Base-by-base conservation (phyloP, 225 moss, liverwort and hornwort species). In the Takakia lepidozioides region DNA sequence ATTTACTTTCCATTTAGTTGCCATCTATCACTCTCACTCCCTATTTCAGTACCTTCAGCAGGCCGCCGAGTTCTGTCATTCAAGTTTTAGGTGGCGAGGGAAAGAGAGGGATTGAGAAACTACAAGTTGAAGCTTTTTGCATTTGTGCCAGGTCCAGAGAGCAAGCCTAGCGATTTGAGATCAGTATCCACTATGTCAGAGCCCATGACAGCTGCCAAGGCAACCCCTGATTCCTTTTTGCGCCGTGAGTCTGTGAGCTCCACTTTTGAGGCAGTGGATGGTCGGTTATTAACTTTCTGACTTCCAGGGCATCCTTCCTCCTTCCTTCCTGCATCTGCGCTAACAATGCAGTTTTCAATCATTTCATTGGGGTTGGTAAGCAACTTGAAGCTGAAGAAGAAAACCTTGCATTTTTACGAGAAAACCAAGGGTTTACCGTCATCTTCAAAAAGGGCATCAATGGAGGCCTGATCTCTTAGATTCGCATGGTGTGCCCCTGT, bases 381-480 rank as follows among this genome's bases (percentile, higher is more conserved):
- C 9, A 52, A 42, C 10, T 46, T 21, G 22, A 15, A 46, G 2
- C 7, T 46, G 13, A 46, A 1, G 19, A 2, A 8, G 4, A 19
- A 46, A 19, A 11, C 14, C 4, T 25, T 46, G 15, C 22, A 22
- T 25, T 22, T n/a, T 3, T 9, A 43, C 4, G 45, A 46, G 25
- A 2, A 23, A 13, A 29, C n/a, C n/a, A n/a, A 10, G 15, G 43
- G 19, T 36, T 32, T 10, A 51, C 55, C 55, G 29, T 43, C 43
- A 10, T 55, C 41, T 3, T 55, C 42, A 40, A 55, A 55, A 10
- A 55, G 55, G 27, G 55, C 55, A 2, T 55, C 41, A 43, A 55
- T 29, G 34, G 19, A 8, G n/a, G 51, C 34, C 36, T 36, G 32
- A 19, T 51, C 4, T 51, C 24, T 51, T 11, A 51, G 19, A 20